Conservation (phyloP, 1,139 yeast genomes). For the Nakaseomyces bracarensis region DNA sequence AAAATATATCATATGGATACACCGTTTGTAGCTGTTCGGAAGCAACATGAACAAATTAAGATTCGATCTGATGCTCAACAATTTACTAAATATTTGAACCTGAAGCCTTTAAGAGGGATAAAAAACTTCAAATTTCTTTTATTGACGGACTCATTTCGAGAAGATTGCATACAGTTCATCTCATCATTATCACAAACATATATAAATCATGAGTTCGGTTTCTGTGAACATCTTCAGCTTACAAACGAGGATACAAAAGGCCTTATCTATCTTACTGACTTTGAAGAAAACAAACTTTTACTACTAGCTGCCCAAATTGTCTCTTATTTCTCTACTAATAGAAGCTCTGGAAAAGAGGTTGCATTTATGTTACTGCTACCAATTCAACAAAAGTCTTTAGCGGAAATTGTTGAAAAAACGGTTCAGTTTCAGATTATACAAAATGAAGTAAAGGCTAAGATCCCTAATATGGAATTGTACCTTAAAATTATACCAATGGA, state of each 20-base stretch:
- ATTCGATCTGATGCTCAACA: conserved; percentile 26
- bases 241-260: conserved; percentile 30
- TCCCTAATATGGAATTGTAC: conserved; percentile 40
- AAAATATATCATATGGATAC: conserved; percentile 21
- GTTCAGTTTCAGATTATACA: conserved; percentile 44
- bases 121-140: conserved; percentile 50
- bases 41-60: conserved; percentile 27
- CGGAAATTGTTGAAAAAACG: conserved; percentile 43
- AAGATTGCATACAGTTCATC: conserved; percentile 25
- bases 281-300: conserved; percentile 33
- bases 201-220: conserved; percentile 30
- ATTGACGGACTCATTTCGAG: conserved; percentile 32
- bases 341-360: conserved; percentile 24
- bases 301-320: conserved; percentile 42
- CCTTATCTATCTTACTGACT: conserved; percentile 23
- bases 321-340: conserved; percentile 31
- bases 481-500: conserved; percentile 52
- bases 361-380: conserved; percentile 32
- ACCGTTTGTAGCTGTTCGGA: conserved; percentile 28
- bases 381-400: conserved; percentile 31
- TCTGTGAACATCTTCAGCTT: conserved; percentile 29
- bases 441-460: conserved; percentile 34
- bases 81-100: conserved; percentile 36
- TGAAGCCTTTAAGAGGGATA: conserved; percentile 43
- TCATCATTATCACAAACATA: conserved; percentile 29